Base-by-base conservation (phyloP, 2,329 filamentous ascomycete genomes). In the Thelonectria blattea region DNA sequence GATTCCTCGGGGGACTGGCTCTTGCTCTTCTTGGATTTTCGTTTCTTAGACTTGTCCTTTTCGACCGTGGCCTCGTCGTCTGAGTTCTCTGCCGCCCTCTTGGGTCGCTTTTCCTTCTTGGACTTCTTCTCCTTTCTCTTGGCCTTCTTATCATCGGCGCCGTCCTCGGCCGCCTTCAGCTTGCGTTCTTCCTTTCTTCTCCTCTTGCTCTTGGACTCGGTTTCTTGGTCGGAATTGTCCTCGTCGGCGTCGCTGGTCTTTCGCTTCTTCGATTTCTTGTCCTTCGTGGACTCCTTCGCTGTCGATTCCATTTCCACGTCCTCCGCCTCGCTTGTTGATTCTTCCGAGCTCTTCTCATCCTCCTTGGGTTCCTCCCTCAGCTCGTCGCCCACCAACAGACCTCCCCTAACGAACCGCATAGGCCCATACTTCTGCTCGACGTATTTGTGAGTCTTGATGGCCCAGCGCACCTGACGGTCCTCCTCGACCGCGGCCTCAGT, bases 371-470 rank as follows among this genome's bases (percentile, higher is more conserved):
- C 65, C 22, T 69, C 80, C 68, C 83, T 78, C 51, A 86, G 81
- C 68, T 85, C 80, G 63, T 87, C 83, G 34, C 84, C 85, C 22
- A 88, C 80, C 32, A 86, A 73, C 58, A 93, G 84, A 0, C 94
- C 95, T n/a, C 92, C 95, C 60, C 83, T 88, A 22, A 99, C 89
- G 75, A 99, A 99, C 50, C 88, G 86, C 82, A 97, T 91, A 10
- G 85, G 82, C 1, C 93, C 93, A 79, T 88, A 93, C 75, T 88
- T 91, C 70, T 85, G 83, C 67, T 90, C 88, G 56, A 91, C 84
- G 73, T 93, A 96, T 47, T 88, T 80, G 63, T 87, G 87, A 70
- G 91, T 84, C 79, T 91, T 90, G 43, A 90, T 78, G 69, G 91
- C 88, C 58, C 91, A 85, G 66, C 88, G 82, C 48, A 84, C 83